phyloP scores from a whole-genome alignment of 768 basidiomycete species.

The Tulasnella sp. region DNA sequence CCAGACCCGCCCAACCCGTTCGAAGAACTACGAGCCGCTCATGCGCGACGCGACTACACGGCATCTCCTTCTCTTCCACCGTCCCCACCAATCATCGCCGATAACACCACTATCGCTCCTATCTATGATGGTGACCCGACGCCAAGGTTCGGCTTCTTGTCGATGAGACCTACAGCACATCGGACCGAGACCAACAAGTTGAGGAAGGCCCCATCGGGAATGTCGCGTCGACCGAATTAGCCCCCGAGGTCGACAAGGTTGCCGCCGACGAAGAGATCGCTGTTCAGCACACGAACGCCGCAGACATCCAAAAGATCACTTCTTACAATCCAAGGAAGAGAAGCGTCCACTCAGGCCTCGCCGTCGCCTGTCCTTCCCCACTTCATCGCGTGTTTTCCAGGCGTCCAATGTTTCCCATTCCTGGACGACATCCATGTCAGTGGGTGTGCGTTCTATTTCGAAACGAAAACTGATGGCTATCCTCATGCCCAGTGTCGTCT shows the following conservation, averaged over 20 bases:
- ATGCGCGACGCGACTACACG: background rate
- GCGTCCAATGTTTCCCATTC: conserved; percentile 18
- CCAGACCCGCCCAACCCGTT: conserved; percentile 26
- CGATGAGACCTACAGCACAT: background rate
- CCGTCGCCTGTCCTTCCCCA: conserved; percentile 17
- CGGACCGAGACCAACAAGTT: background rate
- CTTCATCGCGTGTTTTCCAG: conserved; percentile 13
- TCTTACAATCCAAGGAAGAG: conserved; percentile 18
- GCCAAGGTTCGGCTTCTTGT: background rate
- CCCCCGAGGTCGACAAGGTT: background rate
- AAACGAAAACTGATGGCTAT: conserved; percentile 14
- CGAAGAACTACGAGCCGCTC: conserved; percentile 3
- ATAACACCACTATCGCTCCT: background rate
- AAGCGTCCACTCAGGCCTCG: background rate
- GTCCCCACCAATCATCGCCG: background rate
- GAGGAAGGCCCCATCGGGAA: background rate
- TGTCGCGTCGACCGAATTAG: background rate
- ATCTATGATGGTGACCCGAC: background rate
- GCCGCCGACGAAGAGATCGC: conserved; percentile 6
- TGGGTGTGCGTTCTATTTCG: conserved; percentile 5
- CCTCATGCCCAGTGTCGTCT: conserved; percentile 8
- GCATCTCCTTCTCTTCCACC: background rate
- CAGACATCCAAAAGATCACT: conserved; percentile 23
- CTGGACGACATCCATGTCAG: conserved; percentile 28
- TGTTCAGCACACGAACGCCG: background rate